These are phyloP conservation scores for Urtica urens DNA, from an alignment of 306 rosid species.

Conservation along the genomic window DNA sequence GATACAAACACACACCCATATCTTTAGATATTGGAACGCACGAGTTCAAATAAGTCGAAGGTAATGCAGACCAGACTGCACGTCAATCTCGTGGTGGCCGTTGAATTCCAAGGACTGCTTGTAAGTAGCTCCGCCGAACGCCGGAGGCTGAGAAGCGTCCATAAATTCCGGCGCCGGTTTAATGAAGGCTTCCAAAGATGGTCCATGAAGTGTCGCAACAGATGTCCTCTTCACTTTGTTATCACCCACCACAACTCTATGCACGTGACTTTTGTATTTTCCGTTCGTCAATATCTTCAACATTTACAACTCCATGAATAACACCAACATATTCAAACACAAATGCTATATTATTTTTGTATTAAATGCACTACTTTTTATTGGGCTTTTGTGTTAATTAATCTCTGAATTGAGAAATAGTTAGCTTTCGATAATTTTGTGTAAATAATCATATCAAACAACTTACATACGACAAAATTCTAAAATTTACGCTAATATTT, in stretches of 20 bases:
- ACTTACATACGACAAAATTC: too few species aligned
- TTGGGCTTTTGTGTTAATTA: too few species aligned
- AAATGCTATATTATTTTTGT: neutral
- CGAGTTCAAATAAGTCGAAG: constrained; percentile 6
- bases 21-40: neutral
- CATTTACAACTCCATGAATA: neutral
- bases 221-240: constrained; percentile 38
- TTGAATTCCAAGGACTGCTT: constrained; percentile 35
- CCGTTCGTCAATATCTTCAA: constrained; percentile 47
- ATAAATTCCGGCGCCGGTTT: constrained; percentile 31
- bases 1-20: neutral
- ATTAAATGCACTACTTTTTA: neutral
- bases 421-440: too few species aligned
- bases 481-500: too few species aligned
- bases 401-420: too few species aligned
- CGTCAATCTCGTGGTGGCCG: constrained; percentile 23
- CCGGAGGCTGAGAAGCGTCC: constrained; percentile 25
- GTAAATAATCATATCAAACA: too few species aligned
- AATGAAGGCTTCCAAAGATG: constrained; percentile 29
- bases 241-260: constrained; percentile 40
- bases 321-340: neutral
- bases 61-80: constrained; percentile 8
- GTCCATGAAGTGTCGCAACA: constrained; percentile 45
- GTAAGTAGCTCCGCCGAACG: constrained; percentile 32
- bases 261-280: constrained; percentile 46